A percentile compares a stretch with the other conserved stretches of the same genome.
Evolutionary conservation across 345 rosid genomes (phyloP).

Genomic region (Tarenaya hassleriana): DNA sequence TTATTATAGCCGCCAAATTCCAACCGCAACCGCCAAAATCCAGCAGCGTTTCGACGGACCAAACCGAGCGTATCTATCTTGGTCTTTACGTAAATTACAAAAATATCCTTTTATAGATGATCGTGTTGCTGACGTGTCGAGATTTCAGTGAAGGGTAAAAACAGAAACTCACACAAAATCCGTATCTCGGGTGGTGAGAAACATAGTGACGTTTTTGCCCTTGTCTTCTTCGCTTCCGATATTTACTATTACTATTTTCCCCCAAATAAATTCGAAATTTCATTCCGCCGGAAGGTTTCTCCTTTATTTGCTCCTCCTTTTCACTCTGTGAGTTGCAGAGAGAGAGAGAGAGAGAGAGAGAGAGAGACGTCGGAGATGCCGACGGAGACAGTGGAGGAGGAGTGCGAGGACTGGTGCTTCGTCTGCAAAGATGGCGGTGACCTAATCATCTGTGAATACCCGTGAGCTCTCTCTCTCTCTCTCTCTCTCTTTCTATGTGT

Average conservation of each 20-base stretch:
- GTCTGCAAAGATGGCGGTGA: constrained; percentile 32
- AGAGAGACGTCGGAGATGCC: background rate
- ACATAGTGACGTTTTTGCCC: background rate
- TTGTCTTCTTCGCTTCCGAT: background rate
- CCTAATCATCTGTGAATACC: constrained; percentile 25
- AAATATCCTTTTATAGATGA: too few relatives aligned
- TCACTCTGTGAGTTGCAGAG: too few relatives aligned
- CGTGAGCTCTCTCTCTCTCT: constrained; percentile 16
- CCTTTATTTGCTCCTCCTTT: background rate
- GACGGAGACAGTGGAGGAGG: constrained; percentile 6
- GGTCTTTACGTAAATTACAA: too few relatives aligned
- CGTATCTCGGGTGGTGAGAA: background rate
- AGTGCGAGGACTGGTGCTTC: constrained; percentile 31
- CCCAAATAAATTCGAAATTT: background rate
- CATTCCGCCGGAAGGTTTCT: background rate
- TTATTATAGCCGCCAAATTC: too few relatives aligned
- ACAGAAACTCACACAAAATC: background rate
- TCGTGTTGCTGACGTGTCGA: too few relatives aligned
- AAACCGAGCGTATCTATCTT: too few relatives aligned
- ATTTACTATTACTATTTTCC: too few relatives aligned
- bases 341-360: background rate
- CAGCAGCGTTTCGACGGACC: too few relatives aligned
- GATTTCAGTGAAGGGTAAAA: background rate
- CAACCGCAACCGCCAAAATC: too few relatives aligned
- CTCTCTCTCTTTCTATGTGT: background rate